phyloP scores from a whole-genome alignment of 176 grass and related monocot species.

The Hyparrhenia diplandra region DNA sequence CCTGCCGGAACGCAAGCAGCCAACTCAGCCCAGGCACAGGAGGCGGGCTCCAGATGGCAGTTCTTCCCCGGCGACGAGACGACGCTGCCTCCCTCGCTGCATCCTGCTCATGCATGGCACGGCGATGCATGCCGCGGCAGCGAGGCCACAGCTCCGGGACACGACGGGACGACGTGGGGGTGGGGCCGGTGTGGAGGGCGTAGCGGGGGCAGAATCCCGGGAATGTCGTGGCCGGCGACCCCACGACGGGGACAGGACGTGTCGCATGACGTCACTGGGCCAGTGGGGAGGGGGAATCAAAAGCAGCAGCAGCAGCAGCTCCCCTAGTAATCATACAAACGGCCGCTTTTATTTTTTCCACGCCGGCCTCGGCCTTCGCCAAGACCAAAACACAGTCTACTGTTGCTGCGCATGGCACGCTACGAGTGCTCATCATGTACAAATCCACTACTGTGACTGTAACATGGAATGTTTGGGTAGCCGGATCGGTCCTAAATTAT shows the following conservation, averaged over 20 bases:
- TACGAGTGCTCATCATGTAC: not conserved
- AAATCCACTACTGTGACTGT: not conserved
- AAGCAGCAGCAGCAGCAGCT: not conserved
- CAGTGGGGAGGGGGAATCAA: not conserved
- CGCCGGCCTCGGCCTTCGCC: slow-evolving; percentile 25
- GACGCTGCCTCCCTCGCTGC: too few species aligned
- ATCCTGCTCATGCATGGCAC: too few species aligned
- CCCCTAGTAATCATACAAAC: slow-evolving; percentile 28
- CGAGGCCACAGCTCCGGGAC: not conserved
- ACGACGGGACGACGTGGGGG: not conserved
- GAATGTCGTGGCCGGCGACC: slow-evolving; percentile 25
- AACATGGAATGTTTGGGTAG: too few species aligned
- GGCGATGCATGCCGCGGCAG: not conserved
- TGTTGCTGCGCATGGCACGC: not conserved
- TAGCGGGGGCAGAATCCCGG: slow-evolving; percentile 41
- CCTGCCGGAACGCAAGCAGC: not conserved
- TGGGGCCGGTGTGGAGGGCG: not conserved
- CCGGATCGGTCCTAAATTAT: too few species aligned
- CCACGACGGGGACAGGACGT: slow-evolving; percentile 42
- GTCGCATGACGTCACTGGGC: slow-evolving; percentile 41
- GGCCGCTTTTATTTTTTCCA: not conserved
- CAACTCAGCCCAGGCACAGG: not conserved
- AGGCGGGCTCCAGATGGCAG: not conserved
- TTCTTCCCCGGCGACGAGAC: not conserved
- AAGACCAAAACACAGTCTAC: not conserved